phyloP scores from a whole-genome alignment of 768 basidiomycete genomes.

The Leccinum imitatum region DNA sequence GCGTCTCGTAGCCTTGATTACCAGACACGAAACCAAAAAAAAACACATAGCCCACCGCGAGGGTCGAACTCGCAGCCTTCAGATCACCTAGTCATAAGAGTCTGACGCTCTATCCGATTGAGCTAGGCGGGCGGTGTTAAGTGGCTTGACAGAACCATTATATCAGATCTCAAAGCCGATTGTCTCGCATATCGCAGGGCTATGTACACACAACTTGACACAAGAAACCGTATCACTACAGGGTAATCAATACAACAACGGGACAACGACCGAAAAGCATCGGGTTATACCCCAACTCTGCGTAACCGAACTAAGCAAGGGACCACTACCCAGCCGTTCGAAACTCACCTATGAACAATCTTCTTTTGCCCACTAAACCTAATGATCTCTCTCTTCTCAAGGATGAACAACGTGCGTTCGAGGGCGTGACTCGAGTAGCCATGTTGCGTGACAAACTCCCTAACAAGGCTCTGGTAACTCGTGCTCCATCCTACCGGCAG shows the following conservation, averaged over 20 bases:
- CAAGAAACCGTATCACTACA: slow-evolving; percentile 5
- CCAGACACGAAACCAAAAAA: not conserved
- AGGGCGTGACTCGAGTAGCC: slow-evolving; percentile 88
- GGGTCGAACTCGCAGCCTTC: slow-evolving; percentile 66
- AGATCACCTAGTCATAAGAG: slow-evolving; percentile 53
- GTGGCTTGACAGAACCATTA: not conserved
- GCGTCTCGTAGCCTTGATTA: too few species aligned
- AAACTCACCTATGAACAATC: slow-evolving; percentile 47
- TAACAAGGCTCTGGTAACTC: slow-evolving; percentile 88
- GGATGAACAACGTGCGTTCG: slow-evolving; percentile 83
- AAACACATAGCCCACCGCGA: slow-evolving; percentile 54
- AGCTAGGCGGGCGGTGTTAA: slow-evolving; percentile 53
- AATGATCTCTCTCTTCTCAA: slow-evolving; percentile 96
- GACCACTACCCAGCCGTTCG: not conserved
- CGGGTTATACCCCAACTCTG: slow-evolving; percentile 32
- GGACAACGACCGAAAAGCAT: not conserved
- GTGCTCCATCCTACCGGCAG: slow-evolving; percentile 96
- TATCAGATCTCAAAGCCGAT: not conserved
- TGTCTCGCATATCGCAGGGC: not conserved
- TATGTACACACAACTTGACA: not conserved
- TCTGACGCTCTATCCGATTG: slow-evolving; percentile 70
- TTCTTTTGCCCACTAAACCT: slow-evolving; percentile 66
- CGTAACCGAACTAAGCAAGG: slow-evolving; percentile 4
- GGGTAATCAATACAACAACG: not conserved
- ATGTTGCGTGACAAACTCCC: slow-evolving; percentile 92